Evolutionary conservation across 2,329 filamentous ascomycete species (phyloP), one percentile per base, ranked within the genome.

Genomic region (Pseudogymnoascus sp.): DNA sequence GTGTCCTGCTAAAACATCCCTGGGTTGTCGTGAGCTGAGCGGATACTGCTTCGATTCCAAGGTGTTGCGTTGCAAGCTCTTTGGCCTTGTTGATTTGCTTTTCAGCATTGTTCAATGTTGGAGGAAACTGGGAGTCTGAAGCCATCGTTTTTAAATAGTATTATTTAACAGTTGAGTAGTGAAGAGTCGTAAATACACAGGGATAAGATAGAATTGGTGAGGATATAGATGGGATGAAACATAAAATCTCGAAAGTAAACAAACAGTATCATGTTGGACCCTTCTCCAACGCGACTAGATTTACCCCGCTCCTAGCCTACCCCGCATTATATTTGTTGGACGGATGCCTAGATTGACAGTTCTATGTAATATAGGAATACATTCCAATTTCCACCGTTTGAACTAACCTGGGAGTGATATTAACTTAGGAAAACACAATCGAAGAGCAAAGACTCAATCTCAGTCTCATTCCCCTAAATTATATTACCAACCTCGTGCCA

Each of bases 1-100:
- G 22, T 15, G 67, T 69, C 36, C 61, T 66, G 57, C 66, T 69
- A 38, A 66, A 68, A 58, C 58, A 66, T 28, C 65, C 67, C 63
- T 69, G 66, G 35, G 63, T 60, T 15, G 38, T 37, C 8, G 61
- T 57, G 2, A 60, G 61, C 33, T 63, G 62, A 43, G 66, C 64
- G 47, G 61, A 67, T 59, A 62, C 65, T 4, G 65, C 62, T 14
- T 39, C 33, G 22, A 63, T 60, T 12, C 57, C 60, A 22, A 47
- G 50, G 59, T 64, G 62, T n/a, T 38, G 41, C 20, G 36, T 22
- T n/a, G 66, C 64, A 15, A 66, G 64, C 28, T 61, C 12, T 43
- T 61, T 62, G 6, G 65, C 66, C 30, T 63, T 62, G 53, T 57
- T 59, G 60, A 53, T 36, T 37, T 65, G 62, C 61, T 64, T 64